A percentile compares a stretch with the other conserved stretches of the same genome.
Evolutionary conservation across 768 basidiomycete genomes (phyloP).

Genomic region (Termitomyces sp.): DNA sequence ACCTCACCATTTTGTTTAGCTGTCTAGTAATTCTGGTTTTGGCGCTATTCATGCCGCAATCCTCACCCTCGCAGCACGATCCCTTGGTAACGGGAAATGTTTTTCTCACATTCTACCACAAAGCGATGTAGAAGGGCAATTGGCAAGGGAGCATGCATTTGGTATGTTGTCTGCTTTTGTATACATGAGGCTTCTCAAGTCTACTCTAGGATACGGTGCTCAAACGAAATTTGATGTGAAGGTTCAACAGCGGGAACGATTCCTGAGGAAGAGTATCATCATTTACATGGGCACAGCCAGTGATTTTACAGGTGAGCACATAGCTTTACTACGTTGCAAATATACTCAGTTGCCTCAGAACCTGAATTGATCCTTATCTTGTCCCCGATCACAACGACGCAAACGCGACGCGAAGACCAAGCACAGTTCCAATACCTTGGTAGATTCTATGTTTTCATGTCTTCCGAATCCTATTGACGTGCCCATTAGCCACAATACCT

Average conservation of each 20-base stretch:
- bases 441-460: constrained; percentile 20
- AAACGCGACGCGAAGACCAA: constrained; percentile 52
- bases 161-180: constrained; percentile 30
- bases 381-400: constrained; percentile 53
- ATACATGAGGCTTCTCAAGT: neutral
- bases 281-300: constrained; percentile 67
- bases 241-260: constrained; percentile 48
- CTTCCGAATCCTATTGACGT: neutral
- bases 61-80: constrained; percentile 66
- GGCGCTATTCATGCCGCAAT: constrained; percentile 82
- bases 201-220: constrained; percentile 40
- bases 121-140: constrained; percentile 58
- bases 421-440: constrained; percentile 48
- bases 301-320: constrained; percentile 55
- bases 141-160: constrained; percentile 47
- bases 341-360: constrained; percentile 30
- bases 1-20: constrained; percentile 22
- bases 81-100: constrained; percentile 56
- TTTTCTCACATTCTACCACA: constrained; percentile 52
- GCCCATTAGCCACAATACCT: constrained; percentile 58
- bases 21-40: constrained; percentile 69
- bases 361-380: constrained; percentile 68
- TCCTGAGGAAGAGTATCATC: constrained; percentile 56
- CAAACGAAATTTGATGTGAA: constrained; percentile 54
- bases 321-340: neutral